Evolutionary conservation across 768 basidiomycete species (phyloP).

Genomic region (Mycena filopes): DNA sequence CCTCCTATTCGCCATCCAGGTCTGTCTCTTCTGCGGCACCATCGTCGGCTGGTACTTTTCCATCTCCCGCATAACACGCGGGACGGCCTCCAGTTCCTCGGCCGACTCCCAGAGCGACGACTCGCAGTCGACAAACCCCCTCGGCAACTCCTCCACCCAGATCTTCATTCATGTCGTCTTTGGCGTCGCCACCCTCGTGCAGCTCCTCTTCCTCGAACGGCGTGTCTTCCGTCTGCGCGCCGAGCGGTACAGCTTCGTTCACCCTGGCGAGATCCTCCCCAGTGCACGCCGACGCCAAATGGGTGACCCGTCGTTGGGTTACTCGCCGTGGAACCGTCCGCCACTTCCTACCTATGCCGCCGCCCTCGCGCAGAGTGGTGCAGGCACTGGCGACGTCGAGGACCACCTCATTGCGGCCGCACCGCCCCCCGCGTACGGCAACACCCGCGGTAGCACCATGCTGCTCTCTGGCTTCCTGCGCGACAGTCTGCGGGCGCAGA

Average conservation of each 20-base stretch:
- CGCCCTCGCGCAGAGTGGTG: slow-evolving; percentile 72
- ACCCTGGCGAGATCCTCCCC: slow-evolving; percentile 68
- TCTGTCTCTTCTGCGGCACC: slow-evolving; percentile 55
- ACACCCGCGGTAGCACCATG: slow-evolving; percentile 75
- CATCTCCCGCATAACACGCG: slow-evolving; percentile 27
- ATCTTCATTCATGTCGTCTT: slow-evolving; percentile 77
- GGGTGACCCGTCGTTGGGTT: slow-evolving; percentile 48
- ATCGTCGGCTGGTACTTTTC: slow-evolving; percentile 67
- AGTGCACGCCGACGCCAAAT: slow-evolving; percentile 44
- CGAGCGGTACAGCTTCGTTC: slow-evolving; percentile 67
- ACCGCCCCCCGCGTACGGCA: slow-evolving; percentile 83
- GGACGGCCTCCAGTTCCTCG: no score
- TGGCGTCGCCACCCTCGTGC: slow-evolving; percentile 57
- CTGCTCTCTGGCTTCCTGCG: slow-evolving; percentile 64
- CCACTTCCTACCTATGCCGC: slow-evolving; percentile 79
- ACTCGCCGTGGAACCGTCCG: slow-evolving; percentile 78
- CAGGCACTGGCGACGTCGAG: slow-evolving; percentile 81
- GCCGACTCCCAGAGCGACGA: background rate
- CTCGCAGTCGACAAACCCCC: slow-evolving; percentile 18
- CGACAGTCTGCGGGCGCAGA: slow-evolving; percentile 59
- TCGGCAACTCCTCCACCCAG: slow-evolving; percentile 43
- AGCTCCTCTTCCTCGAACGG: slow-evolving; percentile 73
- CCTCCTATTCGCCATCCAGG: slow-evolving; percentile 52
- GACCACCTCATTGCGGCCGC: slow-evolving; percentile 73
- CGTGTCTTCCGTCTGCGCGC: slow-evolving; percentile 72